Conservation (phyloP, 352 stramenopile species). For the Phytophthora crassamura region DNA sequence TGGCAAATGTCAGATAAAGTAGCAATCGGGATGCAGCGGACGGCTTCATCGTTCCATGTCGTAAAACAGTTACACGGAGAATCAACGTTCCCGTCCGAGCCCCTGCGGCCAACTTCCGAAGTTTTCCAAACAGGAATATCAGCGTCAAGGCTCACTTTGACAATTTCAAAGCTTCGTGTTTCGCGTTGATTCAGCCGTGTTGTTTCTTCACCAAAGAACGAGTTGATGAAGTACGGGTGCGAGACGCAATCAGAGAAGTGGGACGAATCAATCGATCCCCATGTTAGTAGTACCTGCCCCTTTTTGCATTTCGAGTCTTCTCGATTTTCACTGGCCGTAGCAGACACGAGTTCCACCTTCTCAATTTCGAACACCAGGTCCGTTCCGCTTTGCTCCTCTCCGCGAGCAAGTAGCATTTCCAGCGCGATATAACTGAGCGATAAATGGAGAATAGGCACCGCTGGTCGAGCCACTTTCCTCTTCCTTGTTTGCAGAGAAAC, state of each 20-base stretch:
- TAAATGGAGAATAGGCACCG: slow-evolving; percentile 62
- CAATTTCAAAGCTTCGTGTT: slow-evolving; percentile 68
- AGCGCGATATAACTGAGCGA: slow-evolving; percentile 59
- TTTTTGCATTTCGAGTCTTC: slow-evolving; percentile 43
- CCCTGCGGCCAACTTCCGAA: slow-evolving; percentile 24
- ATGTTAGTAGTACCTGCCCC: slow-evolving; percentile 44
- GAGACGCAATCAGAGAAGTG: slow-evolving; percentile 64
- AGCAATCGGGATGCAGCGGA: slow-evolving; percentile 40
- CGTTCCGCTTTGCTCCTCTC: slow-evolving; percentile 31
- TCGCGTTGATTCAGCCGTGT: slow-evolving; percentile 52
- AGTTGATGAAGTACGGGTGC: slow-evolving; percentile 78
- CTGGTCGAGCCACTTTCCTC: slow-evolving; percentile 62
- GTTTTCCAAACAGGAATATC: slow-evolving; percentile 77
- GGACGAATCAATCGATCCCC: slow-evolving; percentile 49
- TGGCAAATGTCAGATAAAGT: slow-evolving; percentile 44
- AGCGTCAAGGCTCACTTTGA: slow-evolving; percentile 71
- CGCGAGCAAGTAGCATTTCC: slow-evolving; percentile 48
- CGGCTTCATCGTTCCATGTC: slow-evolving; percentile 41
- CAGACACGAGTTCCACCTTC: slow-evolving; percentile 57
- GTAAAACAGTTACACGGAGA: slow-evolving; percentile 43
- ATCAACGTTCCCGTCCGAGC: slow-evolving; percentile 17
- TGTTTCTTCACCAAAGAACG: slow-evolving; percentile 71
- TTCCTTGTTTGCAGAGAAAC: slow-evolving; percentile 52
- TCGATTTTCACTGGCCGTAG: slow-evolving; percentile 29
- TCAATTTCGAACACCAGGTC: slow-evolving; percentile 83